These are phyloP conservation scores for Lipomyces kockii DNA, from an alignment of 805 yeast species.

Conservation along the genomic window DNA sequence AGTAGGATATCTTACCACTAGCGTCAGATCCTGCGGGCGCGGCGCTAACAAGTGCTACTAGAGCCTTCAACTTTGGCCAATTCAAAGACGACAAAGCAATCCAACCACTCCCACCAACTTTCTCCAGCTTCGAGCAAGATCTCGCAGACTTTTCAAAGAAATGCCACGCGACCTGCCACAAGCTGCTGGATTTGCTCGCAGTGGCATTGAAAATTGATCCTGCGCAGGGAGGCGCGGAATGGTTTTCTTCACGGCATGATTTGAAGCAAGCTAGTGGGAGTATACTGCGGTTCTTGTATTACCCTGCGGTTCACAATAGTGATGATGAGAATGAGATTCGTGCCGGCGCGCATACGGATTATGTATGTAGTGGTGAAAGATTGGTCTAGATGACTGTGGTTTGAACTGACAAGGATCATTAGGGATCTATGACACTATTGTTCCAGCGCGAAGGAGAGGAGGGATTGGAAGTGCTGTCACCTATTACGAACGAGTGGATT, in stretches of 20 bases:
- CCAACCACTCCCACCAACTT: constrained; percentile 58
- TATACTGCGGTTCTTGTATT: constrained; percentile 70
- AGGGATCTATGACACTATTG: constrained; percentile 70
- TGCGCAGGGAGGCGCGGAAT: constrained; percentile 54
- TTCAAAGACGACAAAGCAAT: constrained; percentile 50
- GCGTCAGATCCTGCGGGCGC: not conserved
- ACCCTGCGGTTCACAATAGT: constrained; percentile 54
- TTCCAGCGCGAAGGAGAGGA: constrained; percentile 74
- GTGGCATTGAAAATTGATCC: constrained; percentile 66
- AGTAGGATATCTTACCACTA: constrained; percentile 46
- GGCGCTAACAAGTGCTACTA: not conserved
- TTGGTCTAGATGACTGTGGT: not conserved
- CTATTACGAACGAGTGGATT: constrained; percentile 62
- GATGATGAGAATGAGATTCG: constrained; percentile 52
- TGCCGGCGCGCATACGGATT: constrained; percentile 89
- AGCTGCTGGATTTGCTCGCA: constrained; percentile 61
- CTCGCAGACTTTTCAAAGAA: constrained; percentile 49
- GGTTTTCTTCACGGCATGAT: constrained; percentile 68
- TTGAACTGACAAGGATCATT: not conserved
- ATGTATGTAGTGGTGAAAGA: constrained; percentile 41
- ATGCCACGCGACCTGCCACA: constrained; percentile 55
- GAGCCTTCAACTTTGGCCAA: constrained; percentile 67
- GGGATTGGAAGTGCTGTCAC: constrained; percentile 69
- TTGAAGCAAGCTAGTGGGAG: constrained; percentile 61
- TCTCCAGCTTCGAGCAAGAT: constrained; percentile 51